phyloP scores from a whole-genome alignment of 2,329 filamentous ascomycete genomes.

The Exophiala mesophila region DNA sequence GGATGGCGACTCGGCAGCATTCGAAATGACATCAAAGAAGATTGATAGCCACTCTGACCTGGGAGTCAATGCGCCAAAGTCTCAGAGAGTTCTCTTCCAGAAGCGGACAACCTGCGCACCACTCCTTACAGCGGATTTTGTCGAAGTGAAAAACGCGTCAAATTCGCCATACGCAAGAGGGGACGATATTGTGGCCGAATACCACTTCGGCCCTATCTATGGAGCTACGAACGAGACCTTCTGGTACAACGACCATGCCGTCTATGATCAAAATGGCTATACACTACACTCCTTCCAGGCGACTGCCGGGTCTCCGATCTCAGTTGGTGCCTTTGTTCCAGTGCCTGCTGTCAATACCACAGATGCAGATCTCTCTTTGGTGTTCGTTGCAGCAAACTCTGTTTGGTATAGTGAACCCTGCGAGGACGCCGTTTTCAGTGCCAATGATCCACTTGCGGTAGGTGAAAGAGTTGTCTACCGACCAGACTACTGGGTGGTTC shows the following conservation, averaged over 20 bases:
- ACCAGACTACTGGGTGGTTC: conserved; percentile 2
- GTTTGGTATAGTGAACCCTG: background rate
- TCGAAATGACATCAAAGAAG: conserved; percentile 1
- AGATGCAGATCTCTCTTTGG: conserved; percentile 4
- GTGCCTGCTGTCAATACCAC: conserved; percentile 4
- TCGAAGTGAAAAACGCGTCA: background rate
- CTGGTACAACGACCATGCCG: conserved; percentile 2
- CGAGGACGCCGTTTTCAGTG: conserved; percentile 6
- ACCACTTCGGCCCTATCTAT: background rate
- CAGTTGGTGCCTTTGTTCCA: background rate
- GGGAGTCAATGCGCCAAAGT: conserved; percentile 9
- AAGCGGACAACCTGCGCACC: conserved; percentile 7
- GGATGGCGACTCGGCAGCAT: conserved; percentile 5
- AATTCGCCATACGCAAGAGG: too few species aligned
- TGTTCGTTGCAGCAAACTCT: conserved; percentile 10
- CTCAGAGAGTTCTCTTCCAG: conserved; percentile 1
- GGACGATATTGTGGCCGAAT: too few species aligned
- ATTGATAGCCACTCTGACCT: conserved; percentile 10
- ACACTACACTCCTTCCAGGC: background rate
- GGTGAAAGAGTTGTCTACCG: too few species aligned
- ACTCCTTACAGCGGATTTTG: conserved; percentile 4
- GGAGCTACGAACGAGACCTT: conserved; percentile 7
- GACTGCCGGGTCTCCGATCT: background rate
- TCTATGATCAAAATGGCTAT: background rate
- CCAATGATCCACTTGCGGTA: background rate